phyloP scores from a whole-genome alignment of 169 alveolate genomes.

The Cryptosporidium sp. region DNA sequence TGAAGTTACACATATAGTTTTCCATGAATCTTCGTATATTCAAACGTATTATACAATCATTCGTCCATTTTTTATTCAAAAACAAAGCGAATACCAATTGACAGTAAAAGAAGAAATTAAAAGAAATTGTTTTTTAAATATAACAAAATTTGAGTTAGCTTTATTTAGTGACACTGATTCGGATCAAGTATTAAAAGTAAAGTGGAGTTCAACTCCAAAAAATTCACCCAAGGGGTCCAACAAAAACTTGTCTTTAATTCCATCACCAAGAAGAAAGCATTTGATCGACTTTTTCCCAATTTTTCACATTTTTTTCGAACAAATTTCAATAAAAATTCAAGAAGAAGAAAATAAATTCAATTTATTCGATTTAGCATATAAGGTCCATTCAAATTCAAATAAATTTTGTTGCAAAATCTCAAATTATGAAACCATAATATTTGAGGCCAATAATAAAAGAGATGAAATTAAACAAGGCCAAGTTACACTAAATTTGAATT shows the following conservation, averaged over 20 bases:
- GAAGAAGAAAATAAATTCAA: neutral
- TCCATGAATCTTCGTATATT: slow-evolving; percentile 1
- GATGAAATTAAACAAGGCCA: neutral
- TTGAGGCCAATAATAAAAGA: neutral
- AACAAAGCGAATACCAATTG: neutral
- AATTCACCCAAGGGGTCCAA: neutral
- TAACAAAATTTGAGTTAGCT: neutral
- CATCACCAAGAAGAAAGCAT: neutral
- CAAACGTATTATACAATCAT: neutral
- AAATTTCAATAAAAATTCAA: neutral
- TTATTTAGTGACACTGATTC: neutral
- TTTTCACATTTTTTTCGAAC: neutral
- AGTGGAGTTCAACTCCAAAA: neutral
- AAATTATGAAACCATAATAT: neutral
- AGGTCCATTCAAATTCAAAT: neutral
- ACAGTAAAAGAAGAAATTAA: neutral
- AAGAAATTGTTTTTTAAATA: neutral
- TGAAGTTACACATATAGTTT: slow-evolving; percentile 2
- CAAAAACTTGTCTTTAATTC: neutral
- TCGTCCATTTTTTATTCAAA: neutral
- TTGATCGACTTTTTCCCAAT: neutral
- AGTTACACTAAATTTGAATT: neutral
- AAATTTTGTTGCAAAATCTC: neutral
- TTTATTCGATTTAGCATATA: neutral
- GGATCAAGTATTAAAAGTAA: neutral